Conservation (phyloP, 192 early-diverging fungal species). For the Phlyctochytrium arcticum region DNA sequence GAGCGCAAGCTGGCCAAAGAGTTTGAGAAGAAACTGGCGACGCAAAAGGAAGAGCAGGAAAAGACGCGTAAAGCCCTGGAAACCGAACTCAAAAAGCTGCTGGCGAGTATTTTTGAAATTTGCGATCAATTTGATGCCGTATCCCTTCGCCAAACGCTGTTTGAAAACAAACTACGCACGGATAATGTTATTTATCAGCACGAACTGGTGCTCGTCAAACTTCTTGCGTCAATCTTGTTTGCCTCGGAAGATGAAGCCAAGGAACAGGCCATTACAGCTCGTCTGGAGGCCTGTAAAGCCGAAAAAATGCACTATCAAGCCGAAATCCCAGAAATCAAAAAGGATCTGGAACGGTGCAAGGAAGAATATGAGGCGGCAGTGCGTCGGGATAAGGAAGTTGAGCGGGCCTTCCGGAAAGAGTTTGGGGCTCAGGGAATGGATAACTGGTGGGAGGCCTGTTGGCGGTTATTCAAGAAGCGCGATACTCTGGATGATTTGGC, state of each 20-base stretch:
- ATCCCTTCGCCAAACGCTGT: conserved; percentile 33
- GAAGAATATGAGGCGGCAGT: conserved; percentile 51
- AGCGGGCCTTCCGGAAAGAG: conserved; percentile 54
- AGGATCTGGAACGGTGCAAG: conserved; percentile 48
- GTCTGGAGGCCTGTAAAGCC: conserved; percentile 37
- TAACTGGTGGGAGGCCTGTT: conserved; percentile 34
- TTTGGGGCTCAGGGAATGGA: conserved; percentile 32
- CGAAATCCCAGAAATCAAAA: conserved; percentile 59
- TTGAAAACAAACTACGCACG: conserved; percentile 39
- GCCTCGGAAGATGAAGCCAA: conserved; percentile 45
- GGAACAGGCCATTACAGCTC: conserved; percentile 34
- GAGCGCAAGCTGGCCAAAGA: conserved; percentile 55
- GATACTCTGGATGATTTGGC: conserved; percentile 13
- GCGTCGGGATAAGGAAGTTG: conserved; percentile 56
- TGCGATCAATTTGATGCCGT: conserved; percentile 43
- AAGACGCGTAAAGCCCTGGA: conserved; percentile 59
- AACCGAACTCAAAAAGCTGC: conserved; percentile 57
- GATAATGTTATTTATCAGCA: conserved; percentile 44
- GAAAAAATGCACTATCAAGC: conserved; percentile 30
- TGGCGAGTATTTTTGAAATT: conserved; percentile 45
- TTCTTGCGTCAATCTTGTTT: conserved; percentile 32
- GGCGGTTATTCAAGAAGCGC: conserved; percentile 43
- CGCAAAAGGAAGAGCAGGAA: conserved; percentile 61
- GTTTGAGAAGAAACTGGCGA: conserved; percentile 60
- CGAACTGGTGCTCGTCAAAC: conserved; percentile 48